Percentiles rank a stretch among this genome's conserved stretches.
Conservation (phyloP, 2,329 filamentous ascomycete species). For the Botrytis aclada region DNA sequence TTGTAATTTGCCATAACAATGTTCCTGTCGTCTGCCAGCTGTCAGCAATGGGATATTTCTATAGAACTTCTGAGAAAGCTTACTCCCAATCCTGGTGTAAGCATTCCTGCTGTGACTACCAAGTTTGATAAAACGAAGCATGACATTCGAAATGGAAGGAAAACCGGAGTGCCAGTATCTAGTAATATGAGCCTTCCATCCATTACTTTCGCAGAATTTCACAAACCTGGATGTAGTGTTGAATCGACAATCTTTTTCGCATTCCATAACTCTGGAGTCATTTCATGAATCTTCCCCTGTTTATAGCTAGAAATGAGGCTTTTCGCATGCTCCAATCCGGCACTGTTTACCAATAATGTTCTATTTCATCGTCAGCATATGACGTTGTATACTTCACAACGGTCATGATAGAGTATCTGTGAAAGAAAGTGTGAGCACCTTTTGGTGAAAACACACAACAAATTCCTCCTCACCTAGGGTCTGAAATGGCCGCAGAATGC, state of each 20-base stretch:
- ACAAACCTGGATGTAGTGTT: conserved; percentile 85
- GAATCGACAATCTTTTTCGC: conserved; percentile 98
- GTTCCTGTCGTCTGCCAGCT: conserved; percentile 68
- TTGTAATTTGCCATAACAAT: conserved; percentile 89
- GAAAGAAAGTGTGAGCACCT: conserved; percentile 28
- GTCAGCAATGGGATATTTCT: conserved; percentile 19
- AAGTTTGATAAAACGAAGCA: conserved; percentile 91
- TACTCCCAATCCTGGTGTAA: conserved; percentile 80
- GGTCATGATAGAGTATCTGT: neutral
- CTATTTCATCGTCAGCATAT: conserved; percentile 47
- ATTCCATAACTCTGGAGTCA: conserved; percentile 89
- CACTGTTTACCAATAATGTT: conserved; percentile 75
- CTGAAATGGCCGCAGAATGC: conserved; percentile 85
- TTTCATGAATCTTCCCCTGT: conserved; percentile 70
- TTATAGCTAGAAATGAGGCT: conserved; percentile 80
- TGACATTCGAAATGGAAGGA: conserved; percentile 97
- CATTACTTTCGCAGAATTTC: neutral
- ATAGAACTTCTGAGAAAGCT: conserved; percentile 28
- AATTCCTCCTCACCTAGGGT: conserved; percentile 75
- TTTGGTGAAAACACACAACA: conserved; percentile 28
- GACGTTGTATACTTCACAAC: conserved; percentile 8
- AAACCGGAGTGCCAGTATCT: conserved; percentile 91
- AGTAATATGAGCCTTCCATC: conserved; percentile 9
- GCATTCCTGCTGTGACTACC: conserved; percentile 93
- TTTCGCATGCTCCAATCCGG: conserved; percentile 84